Base-by-base conservation (phyloP, 148 eudicot species). In the Chenopodium quinoa region DNA sequence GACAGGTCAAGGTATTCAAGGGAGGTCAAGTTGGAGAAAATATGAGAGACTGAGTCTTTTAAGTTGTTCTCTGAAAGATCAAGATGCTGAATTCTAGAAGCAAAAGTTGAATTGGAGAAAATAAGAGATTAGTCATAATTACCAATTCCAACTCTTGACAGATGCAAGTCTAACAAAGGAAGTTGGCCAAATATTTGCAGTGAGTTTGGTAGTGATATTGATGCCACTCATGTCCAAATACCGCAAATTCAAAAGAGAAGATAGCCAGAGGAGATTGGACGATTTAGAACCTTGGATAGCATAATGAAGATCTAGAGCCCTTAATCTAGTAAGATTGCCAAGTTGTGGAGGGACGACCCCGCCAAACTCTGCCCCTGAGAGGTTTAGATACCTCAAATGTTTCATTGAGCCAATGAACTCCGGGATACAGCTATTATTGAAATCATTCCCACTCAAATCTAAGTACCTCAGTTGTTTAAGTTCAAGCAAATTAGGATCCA, bases 371-470 rank as follows among this genome's bases (percentile, higher is more conserved):
- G 83, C 62, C 2, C 0, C 0, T 2, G 84, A 84, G 62, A 89
- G 86, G 79, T 75, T 67, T n/a, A 89, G 83, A 71, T 85, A 72
- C 34, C 79, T 74, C n/a, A 89, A 69, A 8, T 65, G 76, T 78
- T 84, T 85, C 84, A 89, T 69, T 4, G 85, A 81, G 4, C 89
- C 91, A 19, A 87, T 69, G 63, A 83, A 87, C 27, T 32, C 3
- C 0, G 34, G 34, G 34, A 32, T 83, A 50, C 16, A 44, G 40
- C 80, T 77, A 27, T 3, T 12, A 16, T 46, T 34, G 29, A 89
- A 89, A 50, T 78, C 12, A 32, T 70, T 82, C 27, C 27, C 27
- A 27, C 27, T 27, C 27, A 27, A 27, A 27, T 27, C 27, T 27
- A 27, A 27, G 0, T 27, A 0, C 27, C 27, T 27, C 27, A 27